Evolutionary conservation across 2,329 filamentous ascomycete species (phyloP).

Genomic region (Hymenoscyphus linearis): DNA sequence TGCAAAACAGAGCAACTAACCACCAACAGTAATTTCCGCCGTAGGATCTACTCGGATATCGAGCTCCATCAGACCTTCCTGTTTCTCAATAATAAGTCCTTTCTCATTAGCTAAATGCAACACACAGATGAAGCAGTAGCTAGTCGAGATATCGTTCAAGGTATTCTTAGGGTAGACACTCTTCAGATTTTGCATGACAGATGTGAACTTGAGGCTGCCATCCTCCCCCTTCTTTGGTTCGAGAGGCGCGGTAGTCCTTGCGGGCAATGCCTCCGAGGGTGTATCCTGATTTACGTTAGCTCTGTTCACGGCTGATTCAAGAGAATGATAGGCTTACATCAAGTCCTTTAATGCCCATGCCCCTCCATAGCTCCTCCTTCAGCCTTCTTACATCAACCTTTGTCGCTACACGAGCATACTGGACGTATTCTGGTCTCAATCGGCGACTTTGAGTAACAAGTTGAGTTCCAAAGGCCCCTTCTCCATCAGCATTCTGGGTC

Average conservation of each 20-base stretch:
- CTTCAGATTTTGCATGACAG: conserved; percentile 85
- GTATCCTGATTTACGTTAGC: conserved; percentile 21
- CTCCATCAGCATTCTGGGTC: conserved; percentile 36
- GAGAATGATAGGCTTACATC: conserved; percentile 39
- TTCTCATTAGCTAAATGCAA: conserved; percentile 74
- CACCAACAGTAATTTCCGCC: conserved; percentile 46
- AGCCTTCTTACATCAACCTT: conserved; percentile 64
- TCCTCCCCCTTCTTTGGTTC: conserved; percentile 32
- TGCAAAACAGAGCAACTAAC: conserved; percentile 8
- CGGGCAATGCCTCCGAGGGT: conserved; percentile 19
- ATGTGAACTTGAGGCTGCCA: conserved; percentile 72
- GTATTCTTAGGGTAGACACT: conserved; percentile 77
- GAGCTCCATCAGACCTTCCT: conserved; percentile 50
- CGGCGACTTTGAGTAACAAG: conserved; percentile 60
- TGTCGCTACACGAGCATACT: conserved; percentile 65
- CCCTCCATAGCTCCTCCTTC: conserved; percentile 67
- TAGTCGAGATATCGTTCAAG: conserved; percentile 94
- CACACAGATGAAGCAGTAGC: conserved; percentile 81
- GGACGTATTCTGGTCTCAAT: conserved; percentile 62
- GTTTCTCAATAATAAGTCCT: conserved; percentile 55
- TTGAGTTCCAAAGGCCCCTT: conserved; percentile 55
- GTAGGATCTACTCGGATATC: conserved; percentile 58
- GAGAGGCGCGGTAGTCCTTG: conserved; percentile 34
- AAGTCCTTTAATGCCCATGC: conserved; percentile 52
- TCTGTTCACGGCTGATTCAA: neutral